phyloP scores from a whole-genome alignment of 2,329 filamentous ascomycete genomes.

The Lecanicillium sp. region DNA sequence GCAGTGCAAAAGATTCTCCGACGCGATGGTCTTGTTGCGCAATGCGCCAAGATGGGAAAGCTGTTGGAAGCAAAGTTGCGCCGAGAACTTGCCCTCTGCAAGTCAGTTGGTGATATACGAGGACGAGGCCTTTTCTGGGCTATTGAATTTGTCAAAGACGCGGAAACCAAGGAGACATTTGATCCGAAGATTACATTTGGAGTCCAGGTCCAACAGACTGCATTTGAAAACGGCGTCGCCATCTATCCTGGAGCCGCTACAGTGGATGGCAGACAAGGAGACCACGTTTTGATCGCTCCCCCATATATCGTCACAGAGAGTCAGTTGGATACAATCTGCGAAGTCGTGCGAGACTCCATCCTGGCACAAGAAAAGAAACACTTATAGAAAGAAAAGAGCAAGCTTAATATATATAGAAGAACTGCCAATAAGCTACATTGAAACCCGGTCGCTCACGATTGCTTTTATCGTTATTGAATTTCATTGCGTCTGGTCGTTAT shows the following conservation, averaged over 20 bases:
- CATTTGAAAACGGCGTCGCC: constrained; percentile 24
- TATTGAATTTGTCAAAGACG: constrained; percentile 36
- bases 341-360: not conserved
- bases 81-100: constrained; percentile 17
- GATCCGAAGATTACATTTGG: constrained; percentile 17
- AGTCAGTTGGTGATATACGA: constrained; percentile 30
- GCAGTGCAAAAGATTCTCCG: constrained; percentile 28
- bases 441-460: no score
- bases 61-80: constrained; percentile 20
- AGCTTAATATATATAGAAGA: not conserved
- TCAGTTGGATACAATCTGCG: constrained; percentile 15
- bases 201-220: constrained; percentile 17
- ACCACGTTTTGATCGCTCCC: constrained; percentile 63
- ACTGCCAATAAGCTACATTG: not conserved
- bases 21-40: constrained; percentile 23
- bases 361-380: not conserved
- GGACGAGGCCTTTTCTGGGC: constrained; percentile 38
- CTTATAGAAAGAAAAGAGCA: not conserved
- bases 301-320: constrained; percentile 51
- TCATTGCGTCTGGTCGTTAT: no score
- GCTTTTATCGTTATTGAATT: no score
- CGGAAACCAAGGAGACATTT: constrained; percentile 27
- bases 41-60: constrained; percentile 21
- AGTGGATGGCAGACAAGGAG: constrained; percentile 50
- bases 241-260: constrained; percentile 58